Conservation (phyloP, 108 stramenopile genomes). For the Nitzschia sp. region DNA sequence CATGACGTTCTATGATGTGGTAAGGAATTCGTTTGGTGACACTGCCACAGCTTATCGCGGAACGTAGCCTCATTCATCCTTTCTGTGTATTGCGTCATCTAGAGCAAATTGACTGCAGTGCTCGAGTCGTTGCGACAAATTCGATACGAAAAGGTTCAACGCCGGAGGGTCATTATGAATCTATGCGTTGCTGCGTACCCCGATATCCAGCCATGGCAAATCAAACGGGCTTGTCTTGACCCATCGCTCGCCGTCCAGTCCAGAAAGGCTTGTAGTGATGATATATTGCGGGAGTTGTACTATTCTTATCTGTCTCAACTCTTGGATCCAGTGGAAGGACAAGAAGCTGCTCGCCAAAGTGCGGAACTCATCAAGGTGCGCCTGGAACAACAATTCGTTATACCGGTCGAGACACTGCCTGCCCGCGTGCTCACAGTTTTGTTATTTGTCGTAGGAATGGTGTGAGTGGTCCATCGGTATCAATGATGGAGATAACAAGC, state of each 20-base stretch:
- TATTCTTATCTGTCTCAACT: slow-evolving; percentile 72
- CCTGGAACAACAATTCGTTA: not conserved
- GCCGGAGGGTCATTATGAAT: slow-evolving; percentile 36
- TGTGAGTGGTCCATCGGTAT: slow-evolving; percentile 51
- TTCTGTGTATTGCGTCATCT: not conserved
- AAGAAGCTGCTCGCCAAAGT: slow-evolving; percentile 67
- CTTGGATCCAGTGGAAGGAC: slow-evolving; percentile 69
- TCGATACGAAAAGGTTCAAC: slow-evolving; percentile 12
- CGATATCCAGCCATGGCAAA: slow-evolving; percentile 79
- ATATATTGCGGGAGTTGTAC: slow-evolving; percentile 42
- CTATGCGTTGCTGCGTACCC: slow-evolving; percentile 83
- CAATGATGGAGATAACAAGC: not conserved
- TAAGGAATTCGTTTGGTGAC: slow-evolving; percentile 42
- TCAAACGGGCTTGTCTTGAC: slow-evolving; percentile 50
- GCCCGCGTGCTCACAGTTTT: not conserved
- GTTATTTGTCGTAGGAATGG: slow-evolving; percentile 55
- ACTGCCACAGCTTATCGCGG: not conserved
- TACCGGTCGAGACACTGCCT: no score
- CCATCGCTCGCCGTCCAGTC: not conserved
- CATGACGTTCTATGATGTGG: slow-evolving; percentile 73
- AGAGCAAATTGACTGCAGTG: slow-evolving; percentile 75
- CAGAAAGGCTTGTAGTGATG: not conserved
- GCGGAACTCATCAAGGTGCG: slow-evolving; percentile 57
- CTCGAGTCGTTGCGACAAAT: slow-evolving; percentile 48
- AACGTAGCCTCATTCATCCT: not conserved